Base-by-base conservation (phyloP, 495 filamentous ascomycete genomes). In the Lasiosphaeriaceae sp. region DNA sequence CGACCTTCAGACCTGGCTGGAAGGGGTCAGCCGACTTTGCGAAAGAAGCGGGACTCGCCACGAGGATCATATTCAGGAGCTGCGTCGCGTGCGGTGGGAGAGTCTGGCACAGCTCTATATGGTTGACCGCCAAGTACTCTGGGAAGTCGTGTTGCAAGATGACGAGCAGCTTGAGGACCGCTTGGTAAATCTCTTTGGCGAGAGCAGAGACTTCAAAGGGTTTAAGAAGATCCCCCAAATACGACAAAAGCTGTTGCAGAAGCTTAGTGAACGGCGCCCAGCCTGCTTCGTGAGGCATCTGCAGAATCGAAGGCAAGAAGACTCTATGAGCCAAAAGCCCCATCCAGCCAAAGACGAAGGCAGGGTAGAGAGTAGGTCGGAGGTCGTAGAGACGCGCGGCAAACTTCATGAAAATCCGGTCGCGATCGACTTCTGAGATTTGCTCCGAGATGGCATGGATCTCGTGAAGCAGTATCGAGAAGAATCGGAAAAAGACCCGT, bases 91-190 rank as follows among this genome's bases (percentile, higher is more conserved):
- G 89, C 21, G 82, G 79, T 1, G 95, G 91, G 50, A 97, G 89
- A 61, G 83, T 84, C 67, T 90, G 87, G 79, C 89, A 92, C 45
- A 99, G 83, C 55, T 86, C 83, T 59, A 87, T 86, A 61, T 96
- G 89, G 66, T 94, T 89, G 61, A 93, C 89, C 24, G 87, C 86
- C 43, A 97, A 78, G 69, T 96, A 97, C 54, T 96, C 92, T 0
- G 92, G 90, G 71, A 90, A 97, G 67, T 99, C 94, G 60, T 97
- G 94, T 55, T 95, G 88, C 47, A 99, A 76, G 35, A 97, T 81
- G 19, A 94, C 74, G 57, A 97, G 71, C 54, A 96, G 81, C 61
- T 94, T 88, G 23, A 96, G 77, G 8, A 88, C 82, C 2, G 86
- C 90, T 61, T 89, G 86, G 69, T 97, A 97, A 46, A 94, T 80